Percentiles rank a stretch among this genome's conserved stretches.
These are phyloP conservation scores for Elsinoe necatrix DNA, from an alignment of 2,329 filamentous ascomycete genomes.

Conservation along the genomic window DNA sequence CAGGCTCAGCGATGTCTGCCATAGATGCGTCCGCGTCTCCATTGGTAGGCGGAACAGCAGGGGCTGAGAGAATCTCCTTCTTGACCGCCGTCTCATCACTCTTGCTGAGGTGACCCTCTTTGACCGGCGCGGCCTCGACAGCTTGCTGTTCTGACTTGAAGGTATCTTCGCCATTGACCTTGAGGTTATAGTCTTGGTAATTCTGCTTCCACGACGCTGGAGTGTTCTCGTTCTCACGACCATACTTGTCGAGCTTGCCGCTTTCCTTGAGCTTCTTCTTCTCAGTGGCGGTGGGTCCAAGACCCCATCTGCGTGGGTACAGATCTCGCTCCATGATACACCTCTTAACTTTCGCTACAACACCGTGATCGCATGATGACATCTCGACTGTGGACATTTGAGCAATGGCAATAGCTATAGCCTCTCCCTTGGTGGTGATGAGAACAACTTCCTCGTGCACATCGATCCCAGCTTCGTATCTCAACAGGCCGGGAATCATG, in stretches of 20 bases:
- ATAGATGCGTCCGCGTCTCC: constrained; percentile 16
- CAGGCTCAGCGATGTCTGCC: constrained; percentile 20
- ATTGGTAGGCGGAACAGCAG: constrained; percentile 29
- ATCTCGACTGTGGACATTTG: constrained; percentile 98
- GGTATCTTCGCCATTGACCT: constrained; percentile 31
- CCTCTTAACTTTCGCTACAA: constrained; percentile 97
- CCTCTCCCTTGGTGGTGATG: constrained; percentile 99
- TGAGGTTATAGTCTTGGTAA: constrained; percentile 77
- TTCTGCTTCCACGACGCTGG: constrained; percentile 85
- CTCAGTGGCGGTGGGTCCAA: constrained; percentile 84
- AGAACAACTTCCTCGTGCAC: constrained; percentile 93
- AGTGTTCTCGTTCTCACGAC: constrained; percentile 83
- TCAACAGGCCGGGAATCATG: constrained; percentile 91
- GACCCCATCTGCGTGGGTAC: constrained; percentile 92
- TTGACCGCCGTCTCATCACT: constrained; percentile 34
- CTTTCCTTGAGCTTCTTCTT: constrained; percentile 99
- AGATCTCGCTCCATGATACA: constrained; percentile 99
- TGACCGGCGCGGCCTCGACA: constrained; percentile 28
- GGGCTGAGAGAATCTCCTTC: constrained; percentile 33
- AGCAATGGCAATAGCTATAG: constrained; percentile 89
- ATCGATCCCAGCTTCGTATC: constrained; percentile 88
- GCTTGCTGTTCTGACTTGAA: constrained; percentile 25
- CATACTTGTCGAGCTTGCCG: constrained; percentile 97
- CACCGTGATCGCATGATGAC: constrained; percentile 91
- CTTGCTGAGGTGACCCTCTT: constrained; percentile 29